Evolutionary conservation across 1,139 yeast species (phyloP).

Genomic region (Yamadazyma blattariae): DNA sequence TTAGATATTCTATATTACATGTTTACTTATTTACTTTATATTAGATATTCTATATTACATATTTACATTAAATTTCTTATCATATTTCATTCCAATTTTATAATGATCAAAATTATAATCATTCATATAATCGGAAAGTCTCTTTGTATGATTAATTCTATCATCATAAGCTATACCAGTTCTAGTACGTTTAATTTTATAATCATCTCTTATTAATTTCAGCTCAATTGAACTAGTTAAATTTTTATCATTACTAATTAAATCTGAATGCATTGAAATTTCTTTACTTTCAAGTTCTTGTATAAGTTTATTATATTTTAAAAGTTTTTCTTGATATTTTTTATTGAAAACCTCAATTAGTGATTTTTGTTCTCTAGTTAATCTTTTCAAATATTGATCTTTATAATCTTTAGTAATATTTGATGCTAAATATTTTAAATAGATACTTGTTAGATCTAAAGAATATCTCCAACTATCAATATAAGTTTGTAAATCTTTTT

Average conservation of each 20-base stretch:
- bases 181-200: constrained; percentile 8
- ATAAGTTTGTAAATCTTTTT: not conserved
- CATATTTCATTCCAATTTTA: constrained; percentile 31
- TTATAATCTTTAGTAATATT: constrained; percentile 15
- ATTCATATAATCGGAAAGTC: constrained; percentile 28
- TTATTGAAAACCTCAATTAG: constrained; percentile 25
- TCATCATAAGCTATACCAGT: constrained; percentile 25
- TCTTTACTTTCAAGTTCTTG: constrained; percentile 15
- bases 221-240: constrained; percentile 4
- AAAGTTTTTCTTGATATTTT: constrained; percentile 20
- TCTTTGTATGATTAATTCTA: constrained; percentile 28
- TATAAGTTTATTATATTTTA: constrained; percentile 16
- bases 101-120: constrained; percentile 19
- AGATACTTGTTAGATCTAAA: constrained; percentile 27
- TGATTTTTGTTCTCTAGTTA: constrained; percentile 13
- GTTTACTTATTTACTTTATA: no score
- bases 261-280: constrained; percentile 35
- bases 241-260: constrained; percentile 17
- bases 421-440: constrained; percentile 14
- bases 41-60: constrained; percentile 4
- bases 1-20: no score
- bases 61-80: constrained; percentile 15
- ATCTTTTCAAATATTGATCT: not conserved
- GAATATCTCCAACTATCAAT: constrained; percentile 1
- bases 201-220: constrained; percentile 7